Base-by-base conservation (phyloP, 768 basidiomycete species). In the Heimioporus sp. region DNA sequence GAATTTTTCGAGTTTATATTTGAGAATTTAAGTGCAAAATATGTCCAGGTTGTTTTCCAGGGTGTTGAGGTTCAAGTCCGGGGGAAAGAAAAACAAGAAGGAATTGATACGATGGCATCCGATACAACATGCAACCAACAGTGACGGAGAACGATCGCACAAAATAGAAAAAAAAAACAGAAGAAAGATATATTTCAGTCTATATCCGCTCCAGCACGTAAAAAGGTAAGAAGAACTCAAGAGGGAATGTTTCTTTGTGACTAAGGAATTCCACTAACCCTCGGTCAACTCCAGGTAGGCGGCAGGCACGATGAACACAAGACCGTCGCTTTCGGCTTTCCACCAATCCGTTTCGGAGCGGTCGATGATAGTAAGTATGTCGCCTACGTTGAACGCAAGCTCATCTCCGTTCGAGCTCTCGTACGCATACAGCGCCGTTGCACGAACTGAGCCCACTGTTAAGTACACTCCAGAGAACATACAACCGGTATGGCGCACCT, bases 281-380 rank as follows among this genome's bases (percentile, higher is more conserved):
- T 87, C 82, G 64, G 78, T 76, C 61, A 85, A 69, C 71, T 96
- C 90, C 67, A 99, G 68, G 69, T 98, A 98, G 17, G 86, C 83
- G 21, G 94, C 92, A 47, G 97, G 97, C 5, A 94, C 93, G 64
- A 94, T 85, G 73, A 88, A 90, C 47, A 97, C 84, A 54, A 85
- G 70, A 19, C 96, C 96, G 43, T 80, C 83, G 63, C 81, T 80
- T 73, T 98, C 95, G 36, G 87, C 88, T 75, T 95, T 98, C 92
- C 92, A 98, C 97, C 97, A 98, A 61, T 91, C 90, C 47, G 74
- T 77, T 59, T 98, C 97, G 48, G 80, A 80, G 43, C 72, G 80
- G 64, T 99, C 97, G 51, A 98, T 79, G 56, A 99, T 83, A 9
- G 76, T 76, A 36, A 98, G 72, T 32, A 71, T 66, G 51, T 96